A percentile compares a stretch with the other conserved stretches of the same genome.
These are phyloP conservation scores for Globisporangium yorkense DNA, from an alignment of 352 stramenopile genomes.

Conservation along the genomic window DNA sequence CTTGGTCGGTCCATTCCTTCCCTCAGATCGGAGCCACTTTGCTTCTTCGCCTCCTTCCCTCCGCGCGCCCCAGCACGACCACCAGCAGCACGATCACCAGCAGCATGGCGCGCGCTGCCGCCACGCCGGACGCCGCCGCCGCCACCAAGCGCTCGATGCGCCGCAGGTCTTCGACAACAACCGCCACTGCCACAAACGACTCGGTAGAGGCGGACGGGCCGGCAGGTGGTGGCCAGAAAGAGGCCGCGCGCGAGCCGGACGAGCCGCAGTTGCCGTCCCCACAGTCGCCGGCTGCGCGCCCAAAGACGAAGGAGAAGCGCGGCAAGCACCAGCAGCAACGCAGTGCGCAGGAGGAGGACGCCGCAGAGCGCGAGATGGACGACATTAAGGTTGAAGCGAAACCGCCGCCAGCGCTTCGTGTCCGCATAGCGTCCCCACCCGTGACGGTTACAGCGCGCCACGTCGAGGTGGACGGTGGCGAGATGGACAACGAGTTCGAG, in stretches of 20 bases:
- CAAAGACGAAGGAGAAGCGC: not conserved
- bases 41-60: not conserved
- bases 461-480: not conserved
- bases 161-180: not conserved
- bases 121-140: not conserved
- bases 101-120: not conserved
- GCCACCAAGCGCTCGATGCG: not conserved
- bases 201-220: not conserved
- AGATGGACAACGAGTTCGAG: not conserved
- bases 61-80: not conserved
- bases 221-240: not conserved
- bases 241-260: not conserved
- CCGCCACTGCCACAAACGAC: not conserved
- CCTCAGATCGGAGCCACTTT: not conserved
- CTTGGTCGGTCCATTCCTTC: too few species aligned
- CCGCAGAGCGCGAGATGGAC: not conserved
- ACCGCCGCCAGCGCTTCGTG: not conserved
- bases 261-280: too few species aligned
- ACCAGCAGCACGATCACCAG: too few species aligned
- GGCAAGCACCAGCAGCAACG: too few species aligned
- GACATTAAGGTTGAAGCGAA: not conserved
- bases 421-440: conserved; percentile 8
- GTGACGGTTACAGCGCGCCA: not conserved
- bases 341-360: not conserved
- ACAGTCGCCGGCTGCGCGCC: too few species aligned